Evolutionary conservation across 257 asterid genomes (phyloP), one percentile per base, ranked within the genome.

Genomic region (Fraxinus pennsylvanica): DNA sequence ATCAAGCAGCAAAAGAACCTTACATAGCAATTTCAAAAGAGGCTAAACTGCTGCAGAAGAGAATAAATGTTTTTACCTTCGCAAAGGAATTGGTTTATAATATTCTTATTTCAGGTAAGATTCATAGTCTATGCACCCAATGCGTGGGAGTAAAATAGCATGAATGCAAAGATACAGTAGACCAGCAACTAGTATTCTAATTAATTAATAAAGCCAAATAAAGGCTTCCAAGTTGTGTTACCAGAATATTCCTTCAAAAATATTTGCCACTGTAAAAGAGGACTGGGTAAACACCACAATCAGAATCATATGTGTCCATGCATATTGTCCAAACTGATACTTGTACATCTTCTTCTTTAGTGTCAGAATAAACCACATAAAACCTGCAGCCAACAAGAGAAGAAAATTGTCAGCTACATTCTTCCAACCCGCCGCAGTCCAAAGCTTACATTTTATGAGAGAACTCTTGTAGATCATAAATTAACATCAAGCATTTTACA

Each of bases 271-370:
- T 14, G 92, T 90, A 85, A 91, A 91, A 21, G 96, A 83, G 9
- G 96, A 90, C 81, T 91, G 96, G 0, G 92, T 85, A 74, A 91
- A 91, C 74, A 92, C 94, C 78, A 91, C 94, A 75, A 91, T 91
- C 81, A 92, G 84, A 82, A 91, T 91, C 97, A 91, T 90, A 75
- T 91, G 96, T 4, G 95, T 93, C 97, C 97, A 93, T 39, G 97
- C 97, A 79, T 86, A 93, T 78, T 93, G 97, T 78, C 97, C 89
- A 80, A 93, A 93, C 77, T 93, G 97, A 90, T 93, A 93, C 85
- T 93, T 93, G 89, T 93, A 93, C 94, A 86, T 88, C 89, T 85
- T 90, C 92, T 91, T 93, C 92, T 93, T 93, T 61, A 93, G 88
- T 19, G 97, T 84, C 74, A 93, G 92, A 82, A 93, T 93, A 89